Conservation (phyloP, 495 filamentous ascomycete species). For the Aspergillus campestris region DNA sequence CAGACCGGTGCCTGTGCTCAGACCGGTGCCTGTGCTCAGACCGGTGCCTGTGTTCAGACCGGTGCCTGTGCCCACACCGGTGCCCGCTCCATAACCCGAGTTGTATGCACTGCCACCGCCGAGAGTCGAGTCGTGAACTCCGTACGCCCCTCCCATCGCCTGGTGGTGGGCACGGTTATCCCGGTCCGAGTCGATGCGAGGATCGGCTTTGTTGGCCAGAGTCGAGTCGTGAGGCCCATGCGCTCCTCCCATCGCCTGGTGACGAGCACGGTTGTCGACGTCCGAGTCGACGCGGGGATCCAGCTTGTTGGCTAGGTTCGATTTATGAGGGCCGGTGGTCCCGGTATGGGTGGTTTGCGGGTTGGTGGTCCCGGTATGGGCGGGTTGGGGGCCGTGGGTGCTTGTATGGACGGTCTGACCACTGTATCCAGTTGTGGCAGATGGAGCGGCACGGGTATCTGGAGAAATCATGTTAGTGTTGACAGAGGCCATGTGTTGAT, state of each 20-base stretch:
- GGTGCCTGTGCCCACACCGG: no score
- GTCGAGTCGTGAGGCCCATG: constrained; percentile 37
- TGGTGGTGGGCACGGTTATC: constrained; percentile 8
- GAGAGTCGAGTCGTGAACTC: constrained; percentile 4
- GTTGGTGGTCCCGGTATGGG: not conserved
- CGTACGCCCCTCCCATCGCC: not conserved
- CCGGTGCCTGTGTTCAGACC: no score
- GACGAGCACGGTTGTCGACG: constrained; percentile 7
- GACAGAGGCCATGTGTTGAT: constrained; percentile 17
- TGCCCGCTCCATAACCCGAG: no score
- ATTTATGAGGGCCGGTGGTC: constrained; percentile 1
- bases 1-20: no score
- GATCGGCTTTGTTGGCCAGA: constrained; percentile 41
- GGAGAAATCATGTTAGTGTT: constrained; percentile 4
- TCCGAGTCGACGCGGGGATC: constrained; percentile 42
- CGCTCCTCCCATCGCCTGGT: constrained; percentile 2
- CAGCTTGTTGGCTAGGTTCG: constrained; percentile 24
- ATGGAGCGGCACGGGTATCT: constrained; percentile 1
- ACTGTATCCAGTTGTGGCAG: constrained; percentile 5
- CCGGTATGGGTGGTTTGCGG: not conserved
- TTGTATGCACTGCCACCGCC: no score
- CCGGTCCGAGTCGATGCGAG: constrained; percentile 31
- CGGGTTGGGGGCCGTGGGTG: no score
- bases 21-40: no score
- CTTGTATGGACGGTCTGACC: no score